Evolutionary conservation across 805 yeast species (phyloP).

Genomic region (Saccharomycopsis synnaedendra): DNA sequence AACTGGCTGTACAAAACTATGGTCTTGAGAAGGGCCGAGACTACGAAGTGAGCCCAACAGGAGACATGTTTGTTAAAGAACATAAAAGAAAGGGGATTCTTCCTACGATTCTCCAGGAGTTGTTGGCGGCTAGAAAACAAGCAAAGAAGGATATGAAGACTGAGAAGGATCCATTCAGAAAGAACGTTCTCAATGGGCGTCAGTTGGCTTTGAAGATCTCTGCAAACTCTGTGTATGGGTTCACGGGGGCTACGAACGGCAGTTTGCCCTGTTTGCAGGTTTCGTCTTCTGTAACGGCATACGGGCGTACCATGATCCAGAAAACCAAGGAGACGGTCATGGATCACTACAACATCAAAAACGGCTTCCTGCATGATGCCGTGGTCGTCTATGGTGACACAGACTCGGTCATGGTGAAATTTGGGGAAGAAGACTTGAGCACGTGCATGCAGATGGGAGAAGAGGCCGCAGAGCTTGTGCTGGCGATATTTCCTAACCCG

Average conservation of each 20-base stretch:
- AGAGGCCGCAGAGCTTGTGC: conserved; percentile 86
- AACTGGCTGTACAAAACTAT: conserved; percentile 54
- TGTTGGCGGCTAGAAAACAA: conserved; percentile 81
- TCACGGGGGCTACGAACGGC: conserved; percentile 98
- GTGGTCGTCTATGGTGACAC: conserved; percentile 97
- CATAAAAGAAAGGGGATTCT: conserved; percentile 68
- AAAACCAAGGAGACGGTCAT: conserved; percentile 80
- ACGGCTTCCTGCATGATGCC: conserved; percentile 79
- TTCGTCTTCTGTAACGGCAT: conserved; percentile 90
- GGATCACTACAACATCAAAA: conserved; percentile 61
- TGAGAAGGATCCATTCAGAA: conserved; percentile 89
- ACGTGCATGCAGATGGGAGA: conserved; percentile 88
- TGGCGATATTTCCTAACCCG: conserved; percentile 67
- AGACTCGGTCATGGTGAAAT: conserved; percentile 98
- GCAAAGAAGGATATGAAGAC: conserved; percentile 85
- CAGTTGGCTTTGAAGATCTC: conserved; percentile 93
- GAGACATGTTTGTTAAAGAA: conserved; percentile 76
- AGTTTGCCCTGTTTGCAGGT: conserved; percentile 93
- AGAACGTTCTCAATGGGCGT: conserved; percentile 92
- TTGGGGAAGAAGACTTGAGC: conserved; percentile 70
- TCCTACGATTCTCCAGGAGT: conserved; percentile 85
- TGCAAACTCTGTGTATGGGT: conserved; percentile 97
- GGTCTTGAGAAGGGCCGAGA: conserved; percentile 59
- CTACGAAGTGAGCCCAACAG: conserved; percentile 81
- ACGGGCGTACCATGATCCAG: conserved; percentile 96